Evolutionary conservation across 2,329 filamentous ascomycete genomes (phyloP).

Genomic region (Phaeosphaeriaceae sp.): DNA sequence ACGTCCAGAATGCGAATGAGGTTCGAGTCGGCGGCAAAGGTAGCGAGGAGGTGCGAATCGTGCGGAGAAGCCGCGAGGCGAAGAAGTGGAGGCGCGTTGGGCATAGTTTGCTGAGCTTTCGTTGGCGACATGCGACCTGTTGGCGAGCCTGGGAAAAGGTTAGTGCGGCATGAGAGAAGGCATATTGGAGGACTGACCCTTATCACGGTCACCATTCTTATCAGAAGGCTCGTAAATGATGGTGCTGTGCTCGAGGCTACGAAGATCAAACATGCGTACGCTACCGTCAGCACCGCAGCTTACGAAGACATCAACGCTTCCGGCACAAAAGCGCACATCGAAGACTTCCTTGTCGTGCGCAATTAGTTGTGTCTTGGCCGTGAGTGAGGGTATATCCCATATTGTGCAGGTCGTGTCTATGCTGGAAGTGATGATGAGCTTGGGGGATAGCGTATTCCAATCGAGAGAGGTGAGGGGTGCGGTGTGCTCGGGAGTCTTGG

Average conservation of each 20-base stretch:
- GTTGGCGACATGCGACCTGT: conserved; percentile 70
- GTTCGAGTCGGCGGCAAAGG: conserved; percentile 91
- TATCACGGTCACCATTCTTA: conserved; percentile 66
- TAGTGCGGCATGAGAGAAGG: conserved; percentile 6
- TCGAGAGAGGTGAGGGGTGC: conserved; percentile 95
- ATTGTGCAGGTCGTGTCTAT: conserved; percentile 99
- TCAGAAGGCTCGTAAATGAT: conserved; percentile 98
- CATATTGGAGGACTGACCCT: conserved; percentile 40
- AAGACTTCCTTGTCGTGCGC: conserved; percentile 99
- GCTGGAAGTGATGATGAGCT: conserved; percentile 96
- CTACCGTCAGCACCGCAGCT: conserved; percentile 97
- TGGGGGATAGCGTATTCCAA: conserved; percentile 97
- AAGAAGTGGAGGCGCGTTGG: conserved; percentile 69
- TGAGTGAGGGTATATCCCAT: conserved; percentile 98
- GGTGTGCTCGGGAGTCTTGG: conserved; percentile 97
- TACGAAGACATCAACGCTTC: conserved; percentile 98
- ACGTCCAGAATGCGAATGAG: conserved; percentile 95
- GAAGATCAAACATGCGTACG: conserved; percentile 97
- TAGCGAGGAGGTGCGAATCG: conserved; percentile 94
- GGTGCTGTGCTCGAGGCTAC: conserved; percentile 95
- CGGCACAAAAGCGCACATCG: conserved; percentile 96
- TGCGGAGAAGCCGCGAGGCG: conserved; percentile 90
- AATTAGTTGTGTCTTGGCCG: conserved; percentile 97
- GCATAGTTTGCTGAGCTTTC: conserved; percentile 77
- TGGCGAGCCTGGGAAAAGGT: conserved; percentile 49